Base-by-base conservation (phyloP, 257 asterid species). In the Plectranthus barbatus region DNA sequence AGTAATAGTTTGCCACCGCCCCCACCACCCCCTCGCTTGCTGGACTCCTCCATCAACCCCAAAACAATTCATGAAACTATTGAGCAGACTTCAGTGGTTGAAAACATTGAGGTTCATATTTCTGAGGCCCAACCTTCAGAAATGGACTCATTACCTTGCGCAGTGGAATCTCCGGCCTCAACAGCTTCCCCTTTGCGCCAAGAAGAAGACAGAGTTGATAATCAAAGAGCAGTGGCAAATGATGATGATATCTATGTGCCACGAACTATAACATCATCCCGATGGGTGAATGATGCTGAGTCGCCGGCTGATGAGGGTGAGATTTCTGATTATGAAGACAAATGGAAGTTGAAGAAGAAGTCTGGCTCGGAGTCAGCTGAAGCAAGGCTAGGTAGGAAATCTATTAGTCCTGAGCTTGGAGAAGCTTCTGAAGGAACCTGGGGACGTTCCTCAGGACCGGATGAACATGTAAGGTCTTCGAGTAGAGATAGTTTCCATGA, bases 241-340 rank as follows among this genome's bases (percentile, higher is more conserved):
- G 80, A 83, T 15, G 84, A 77, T 39, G 84, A 79, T 67, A 88
- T 76, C 23, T 69, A 81, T 44, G 69, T 66, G 61, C 71, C 85
- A 4, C 74, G 80, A 36, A 81, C 79, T 24, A 88, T 91, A 72
- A 78, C 70, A 61, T 74, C 87, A 20, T 91, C 95, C 40, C 86
- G 98, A 13, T 91, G 98, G 98, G 96, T 88, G 5, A 79, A 81
- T 72, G 83, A 86, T 31, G 88, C 81, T 31, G 81, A 76, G 50
- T 84, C 90, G 0, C 93, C 96, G 8, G 79, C 82, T 56, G 96
- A 81, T 17, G 92, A 88, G 77, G 94, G 92, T 66, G 90, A 77
- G 72, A 76, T 86, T 59, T 84, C 81, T 39, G 87, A 76, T 66
- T 76, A 78, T 66, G 88, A 72, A 66, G 86, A 71, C 64, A 68